Evolutionary conservation across 2,329 filamentous ascomycete genomes (phyloP), one percentile per base, ranked within the genome.

Genomic region (Mycocentrospora acerina): DNA sequence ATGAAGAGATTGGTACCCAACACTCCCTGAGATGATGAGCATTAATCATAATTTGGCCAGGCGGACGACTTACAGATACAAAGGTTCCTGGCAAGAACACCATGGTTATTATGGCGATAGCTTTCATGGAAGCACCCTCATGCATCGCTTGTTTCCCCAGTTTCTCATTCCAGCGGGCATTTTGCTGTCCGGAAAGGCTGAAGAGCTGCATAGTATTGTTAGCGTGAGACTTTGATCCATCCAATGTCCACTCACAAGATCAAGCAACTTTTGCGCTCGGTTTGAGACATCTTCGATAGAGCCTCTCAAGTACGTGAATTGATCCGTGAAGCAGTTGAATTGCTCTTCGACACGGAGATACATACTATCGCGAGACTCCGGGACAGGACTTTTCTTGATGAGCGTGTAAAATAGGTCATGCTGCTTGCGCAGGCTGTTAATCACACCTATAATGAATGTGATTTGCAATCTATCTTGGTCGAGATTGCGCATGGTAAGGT

Each of bases 381-480:
- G 32, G 11, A 40, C 36, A 16, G 32, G 27, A 15, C 29, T 34
- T 12, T 43, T 38, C 14, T n/a, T n/a, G n/a, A n/a, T n/a, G n/a
- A n/a, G n/a, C n/a, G n/a, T n/a, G n/a, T n/a, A n/a, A n/a, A 42
- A 44, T 2, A 31, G 16, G 11, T 48, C 37, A 13, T 44, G 40
- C 13, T 41, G 44, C 15, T 36, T 48, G 8, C 44, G 44, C 7
- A 44, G 14, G 7, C 44, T 33, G 11, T 30, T 35, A 12, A 48
- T 41, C 2, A 43, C 35, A 9, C 35, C 41, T 3, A 48, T 31
- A 16, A 44, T 44, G 15, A 38, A 37, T 2, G 34, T 41, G 7
- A 48, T 34, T 26, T 48, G 41, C 4, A 48, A 14, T 10, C 36
- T 39, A n/a, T 48, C 44, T 17, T 44, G 40, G 14, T 48, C 44